Conservation (phyloP, 1,284 basidiomycete genomes). For the Amylostereum areolatum region DNA sequence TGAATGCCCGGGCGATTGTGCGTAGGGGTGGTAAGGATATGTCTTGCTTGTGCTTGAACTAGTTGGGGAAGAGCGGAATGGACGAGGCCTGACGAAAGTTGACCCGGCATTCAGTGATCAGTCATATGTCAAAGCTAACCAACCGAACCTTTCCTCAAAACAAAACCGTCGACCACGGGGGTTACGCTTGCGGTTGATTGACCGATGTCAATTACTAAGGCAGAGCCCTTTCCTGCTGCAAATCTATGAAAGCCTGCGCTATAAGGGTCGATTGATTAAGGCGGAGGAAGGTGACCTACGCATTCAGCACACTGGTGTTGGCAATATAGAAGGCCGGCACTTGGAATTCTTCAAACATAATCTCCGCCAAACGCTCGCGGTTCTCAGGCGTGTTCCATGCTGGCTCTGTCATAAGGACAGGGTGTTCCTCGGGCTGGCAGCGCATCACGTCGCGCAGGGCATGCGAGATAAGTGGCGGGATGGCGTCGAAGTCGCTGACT, state of each 20-base stretch:
- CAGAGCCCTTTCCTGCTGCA: conserved; percentile 93
- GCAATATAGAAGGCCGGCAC: conserved; percentile 97
- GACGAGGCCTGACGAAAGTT: conserved; percentile 46
- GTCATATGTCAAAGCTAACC: not conserved
- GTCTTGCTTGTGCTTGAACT: conserved; percentile 68
- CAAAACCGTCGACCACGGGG: conserved; percentile 97
- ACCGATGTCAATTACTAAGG: conserved; percentile 92
- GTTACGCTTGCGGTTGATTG: conserved; percentile 86
- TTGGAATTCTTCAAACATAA: conserved; percentile 95
- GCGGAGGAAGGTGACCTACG: conserved; percentile 49
- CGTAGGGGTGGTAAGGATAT: conserved; percentile 48
- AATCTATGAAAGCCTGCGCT: conserved; percentile 49
- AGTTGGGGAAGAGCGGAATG: conserved; percentile 72
- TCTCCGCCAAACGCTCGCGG: conserved; percentile 89
- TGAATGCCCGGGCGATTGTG: conserved; percentile 51
- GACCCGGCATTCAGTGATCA: too few relatives aligned
- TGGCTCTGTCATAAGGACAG: conserved; percentile 90
- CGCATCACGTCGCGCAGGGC: conserved; percentile 72
- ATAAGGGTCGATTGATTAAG: not conserved
- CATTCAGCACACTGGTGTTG: conserved; percentile 92
- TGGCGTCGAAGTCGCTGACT: conserved; percentile 80
- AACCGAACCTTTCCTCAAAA: conserved; percentile 80
- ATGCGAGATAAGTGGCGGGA: conserved; percentile 71
- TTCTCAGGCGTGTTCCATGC: conserved; percentile 93
- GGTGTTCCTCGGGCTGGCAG: conserved; percentile 78